A percentile compares a stretch with the other conserved stretches of the same genome.
Evolutionary conservation across 2,329 filamentous ascomycete species (phyloP).

Genomic region (Pseudogymnoascus sp.): DNA sequence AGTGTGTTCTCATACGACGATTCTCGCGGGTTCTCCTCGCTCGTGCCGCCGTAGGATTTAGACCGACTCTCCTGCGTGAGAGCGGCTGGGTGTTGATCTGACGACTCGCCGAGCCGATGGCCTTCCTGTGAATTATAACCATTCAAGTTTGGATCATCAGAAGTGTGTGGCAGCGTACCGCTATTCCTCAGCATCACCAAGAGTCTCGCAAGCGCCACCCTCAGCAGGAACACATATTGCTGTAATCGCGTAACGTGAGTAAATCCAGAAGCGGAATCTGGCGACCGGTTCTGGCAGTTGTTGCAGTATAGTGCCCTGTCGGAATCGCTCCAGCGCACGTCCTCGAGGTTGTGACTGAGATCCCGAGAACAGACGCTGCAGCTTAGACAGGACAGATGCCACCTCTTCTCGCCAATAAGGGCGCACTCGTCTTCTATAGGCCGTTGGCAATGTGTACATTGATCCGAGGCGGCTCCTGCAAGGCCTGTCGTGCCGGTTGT

Average conservation of each 20-base stretch:
- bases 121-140: constrained; percentile 63
- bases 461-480: constrained; percentile 72
- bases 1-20: constrained; percentile 92
- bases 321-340: constrained; percentile 64
- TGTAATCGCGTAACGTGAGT: constrained; percentile 76
- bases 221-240: constrained; percentile 88
- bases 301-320: constrained; percentile 67
- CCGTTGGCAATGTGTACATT: constrained; percentile 73
- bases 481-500: constrained; percentile 60
- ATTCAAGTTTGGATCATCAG: constrained; percentile 63
- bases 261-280: constrained; percentile 55
- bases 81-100: constrained; percentile 41
- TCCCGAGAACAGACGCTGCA: constrained; percentile 68
- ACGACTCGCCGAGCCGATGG: constrained; percentile 45
- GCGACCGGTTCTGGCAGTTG: constrained; percentile 54
- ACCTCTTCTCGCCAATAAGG: constrained; percentile 66
- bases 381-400: constrained; percentile 73
- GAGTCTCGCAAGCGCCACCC: constrained; percentile 83
- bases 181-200: constrained; percentile 80
- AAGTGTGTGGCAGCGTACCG: constrained; percentile 70
- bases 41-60: constrained; percentile 63
- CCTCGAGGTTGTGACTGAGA: constrained; percentile 59
- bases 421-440: constrained; percentile 94
- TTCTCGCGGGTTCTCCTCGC: constrained; percentile 53
- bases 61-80: constrained; percentile 63